Conservation (phyloP, 441 rosid genomes). For the Euphorbia celastroides region DNA sequence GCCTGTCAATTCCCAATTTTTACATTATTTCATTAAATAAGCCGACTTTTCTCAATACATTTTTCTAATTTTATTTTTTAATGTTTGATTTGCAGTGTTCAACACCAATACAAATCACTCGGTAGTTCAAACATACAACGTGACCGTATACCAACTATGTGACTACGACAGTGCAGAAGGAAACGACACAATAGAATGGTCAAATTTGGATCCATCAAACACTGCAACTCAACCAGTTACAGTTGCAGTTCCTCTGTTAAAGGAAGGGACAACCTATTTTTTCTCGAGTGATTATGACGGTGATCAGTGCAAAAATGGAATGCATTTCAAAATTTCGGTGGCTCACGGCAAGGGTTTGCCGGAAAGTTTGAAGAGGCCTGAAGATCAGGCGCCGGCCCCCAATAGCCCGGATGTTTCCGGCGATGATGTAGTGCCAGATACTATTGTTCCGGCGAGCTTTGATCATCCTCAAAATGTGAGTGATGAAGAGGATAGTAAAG, state of each 20-base stretch:
- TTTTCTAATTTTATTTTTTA: no score
- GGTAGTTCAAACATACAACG: constrained; percentile 74
- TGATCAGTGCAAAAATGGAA: constrained; percentile 71
- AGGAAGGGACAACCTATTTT: constrained; percentile 68
- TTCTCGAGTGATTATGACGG: constrained; percentile 88
- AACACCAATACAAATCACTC: constrained; percentile 88
- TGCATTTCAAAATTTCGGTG: constrained; percentile 60
- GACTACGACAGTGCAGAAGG: constrained; percentile 50
- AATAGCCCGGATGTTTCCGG: constrained; percentile 38
- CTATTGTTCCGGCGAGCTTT: constrained; percentile 62
- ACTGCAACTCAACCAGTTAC: constrained; percentile 49
- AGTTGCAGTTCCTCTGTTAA: constrained; percentile 61
- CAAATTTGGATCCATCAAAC: constrained; percentile 63
- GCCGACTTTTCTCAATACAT: no score
- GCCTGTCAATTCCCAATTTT: no score
- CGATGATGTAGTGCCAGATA: constrained; percentile 71
- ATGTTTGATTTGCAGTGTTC: constrained; percentile 87
- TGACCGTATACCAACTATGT: constrained; percentile 66
- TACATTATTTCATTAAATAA: no score
- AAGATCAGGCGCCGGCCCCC: constrained; percentile 64
- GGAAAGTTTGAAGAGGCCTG: constrained; percentile 36
- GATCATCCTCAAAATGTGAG: constrained; percentile 43
- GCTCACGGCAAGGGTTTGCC: constrained; percentile 78
- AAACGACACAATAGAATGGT: constrained; percentile 62
- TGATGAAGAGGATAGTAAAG: constrained; percentile 17